These are phyloP conservation scores for Thelonectria blattea DNA, from an alignment of 2,329 filamentous ascomycete genomes.

Conservation along the genomic window DNA sequence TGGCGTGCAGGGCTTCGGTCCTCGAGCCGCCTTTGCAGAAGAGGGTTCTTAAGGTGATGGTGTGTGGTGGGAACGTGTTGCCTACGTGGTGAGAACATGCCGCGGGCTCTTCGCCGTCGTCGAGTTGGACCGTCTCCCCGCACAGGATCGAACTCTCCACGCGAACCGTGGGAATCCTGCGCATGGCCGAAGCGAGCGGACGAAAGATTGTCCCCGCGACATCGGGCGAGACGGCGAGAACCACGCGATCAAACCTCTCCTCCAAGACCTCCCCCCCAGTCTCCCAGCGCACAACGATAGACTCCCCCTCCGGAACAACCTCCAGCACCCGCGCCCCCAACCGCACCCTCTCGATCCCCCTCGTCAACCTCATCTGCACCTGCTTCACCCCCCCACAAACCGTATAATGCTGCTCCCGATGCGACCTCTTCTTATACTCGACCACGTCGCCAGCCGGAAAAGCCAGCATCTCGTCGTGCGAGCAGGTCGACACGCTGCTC, in stretches of 20 bases:
- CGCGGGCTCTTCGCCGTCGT: conserved; percentile 8
- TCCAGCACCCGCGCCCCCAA: conserved; percentile 47
- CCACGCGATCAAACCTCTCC: conserved; percentile 56
- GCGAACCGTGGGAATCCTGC: conserved; percentile 52
- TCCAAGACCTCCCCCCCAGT: conserved; percentile 23
- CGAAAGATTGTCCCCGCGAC: conserved; percentile 55
- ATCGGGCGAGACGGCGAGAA: conserved; percentile 62
- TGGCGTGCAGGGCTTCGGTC: conserved; percentile 60
- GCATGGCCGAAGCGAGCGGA: conserved; percentile 47
- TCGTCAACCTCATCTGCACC: conserved; percentile 54
- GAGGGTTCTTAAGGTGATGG: conserved; percentile 45
- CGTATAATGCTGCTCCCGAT: conserved; percentile 56
- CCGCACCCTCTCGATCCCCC: conserved; percentile 48
- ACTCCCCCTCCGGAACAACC: conserved; percentile 38
- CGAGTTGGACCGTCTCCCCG: conserved; percentile 21
- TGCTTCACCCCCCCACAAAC: conserved; percentile 56
- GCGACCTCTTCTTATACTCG: conserved; percentile 55
- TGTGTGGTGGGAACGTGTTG: conserved; percentile 37
- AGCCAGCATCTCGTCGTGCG: conserved; percentile 54
- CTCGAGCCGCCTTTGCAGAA: conserved; percentile 38
- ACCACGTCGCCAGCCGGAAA: conserved; percentile 61
- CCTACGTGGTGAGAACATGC: conserved; percentile 39
- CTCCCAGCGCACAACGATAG: conserved; percentile 45
- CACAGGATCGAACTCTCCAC: conserved; percentile 56
- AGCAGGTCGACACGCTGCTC: conserved; percentile 60